A percentile compares a stretch with the other conserved stretches of the same genome.
phyloP scores from a whole-genome alignment of 139 green algal species.

The Pseudopediastrum boryanum region DNA sequence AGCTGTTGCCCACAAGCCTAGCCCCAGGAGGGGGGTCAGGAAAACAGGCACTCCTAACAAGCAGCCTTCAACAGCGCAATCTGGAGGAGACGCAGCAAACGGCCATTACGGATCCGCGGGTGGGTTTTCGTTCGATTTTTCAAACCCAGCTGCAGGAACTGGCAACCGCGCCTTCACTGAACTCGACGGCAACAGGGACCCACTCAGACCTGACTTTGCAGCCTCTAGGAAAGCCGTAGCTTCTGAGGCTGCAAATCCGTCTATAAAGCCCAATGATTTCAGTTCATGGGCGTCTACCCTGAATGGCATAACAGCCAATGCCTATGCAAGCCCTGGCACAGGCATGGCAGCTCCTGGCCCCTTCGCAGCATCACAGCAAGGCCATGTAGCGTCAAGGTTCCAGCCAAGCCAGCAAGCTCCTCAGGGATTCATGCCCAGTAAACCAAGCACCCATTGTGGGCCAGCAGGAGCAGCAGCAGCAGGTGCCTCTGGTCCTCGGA shows the following conservation, averaged over 20 bases:
- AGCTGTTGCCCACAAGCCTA: not conserved
- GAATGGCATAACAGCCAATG: too few relatives aligned
- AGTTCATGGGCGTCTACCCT: too few relatives aligned
- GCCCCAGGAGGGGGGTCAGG: not conserved
- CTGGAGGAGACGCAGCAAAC: too few relatives aligned
- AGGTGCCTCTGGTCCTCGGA: too few relatives aligned
- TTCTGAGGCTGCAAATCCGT: not conserved
- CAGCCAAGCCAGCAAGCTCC: too few relatives aligned
- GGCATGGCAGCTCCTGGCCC: slow-evolving; percentile 4
- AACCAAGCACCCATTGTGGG: too few relatives aligned
- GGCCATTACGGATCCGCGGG: too few relatives aligned
- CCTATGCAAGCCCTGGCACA: too few relatives aligned
- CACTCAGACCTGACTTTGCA: slow-evolving; percentile 17
- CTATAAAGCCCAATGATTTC: not conserved
- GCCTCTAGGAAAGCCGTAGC: not conserved
- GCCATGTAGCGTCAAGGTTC: not conserved
- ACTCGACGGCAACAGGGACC: slow-evolving; percentile 24
- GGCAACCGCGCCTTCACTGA: slow-evolving; percentile 27
- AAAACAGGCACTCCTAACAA: too few relatives aligned
- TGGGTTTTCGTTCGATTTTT: too few relatives aligned
- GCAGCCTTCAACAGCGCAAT: too few relatives aligned
- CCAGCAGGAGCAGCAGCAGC: not conserved
- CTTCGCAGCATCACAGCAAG: not conserved
- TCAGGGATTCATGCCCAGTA: too few relatives aligned
- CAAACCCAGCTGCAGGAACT: not conserved